phyloP scores from a whole-genome alignment of 805 yeast genomes.

The Limtongia smithiae region DNA sequence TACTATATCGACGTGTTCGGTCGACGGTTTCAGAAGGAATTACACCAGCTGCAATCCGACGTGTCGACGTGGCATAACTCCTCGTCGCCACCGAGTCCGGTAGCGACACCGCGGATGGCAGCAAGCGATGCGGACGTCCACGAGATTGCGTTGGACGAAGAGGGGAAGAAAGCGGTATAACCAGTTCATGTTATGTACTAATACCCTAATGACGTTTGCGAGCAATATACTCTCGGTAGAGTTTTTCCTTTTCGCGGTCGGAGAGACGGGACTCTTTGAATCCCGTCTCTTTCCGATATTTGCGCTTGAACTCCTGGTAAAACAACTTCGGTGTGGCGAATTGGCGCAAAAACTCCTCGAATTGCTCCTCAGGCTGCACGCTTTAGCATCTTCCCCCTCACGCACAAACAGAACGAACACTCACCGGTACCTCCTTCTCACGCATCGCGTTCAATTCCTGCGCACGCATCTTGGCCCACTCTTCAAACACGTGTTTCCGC shows the following conservation, averaged over 20 bases:
- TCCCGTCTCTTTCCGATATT: conserved; percentile 33
- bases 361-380: conserved; percentile 30
- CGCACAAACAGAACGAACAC: conserved; percentile 5
- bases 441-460: conserved; percentile 11
- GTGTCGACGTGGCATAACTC: conserved; percentile 45
- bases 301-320: conserved; percentile 43
- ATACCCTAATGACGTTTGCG: not conserved
- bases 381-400: not conserved
- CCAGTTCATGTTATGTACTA: no score
- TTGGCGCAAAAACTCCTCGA: conserved; percentile 34
- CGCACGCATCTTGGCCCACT: conserved; percentile 42
- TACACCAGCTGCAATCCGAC: conserved; percentile 64
- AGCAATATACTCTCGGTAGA: conserved; percentile 39
- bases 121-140: conserved; percentile 17
- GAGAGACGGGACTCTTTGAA: conserved; percentile 33
- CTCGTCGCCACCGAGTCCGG: conserved; percentile 23
- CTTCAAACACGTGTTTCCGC: conserved; percentile 44
- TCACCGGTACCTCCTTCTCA: conserved; percentile 7
- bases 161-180: not conserved
- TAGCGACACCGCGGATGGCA: conserved; percentile 7
- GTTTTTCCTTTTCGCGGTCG: conserved; percentile 41
- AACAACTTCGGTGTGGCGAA: conserved; percentile 34
- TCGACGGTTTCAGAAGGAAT: conserved; percentile 81
- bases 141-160: conserved; percentile 3
- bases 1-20: conserved; percentile 92